phyloP scores from a whole-genome alignment of 208 protist genomes.

The Crithidia bombi region DNA sequence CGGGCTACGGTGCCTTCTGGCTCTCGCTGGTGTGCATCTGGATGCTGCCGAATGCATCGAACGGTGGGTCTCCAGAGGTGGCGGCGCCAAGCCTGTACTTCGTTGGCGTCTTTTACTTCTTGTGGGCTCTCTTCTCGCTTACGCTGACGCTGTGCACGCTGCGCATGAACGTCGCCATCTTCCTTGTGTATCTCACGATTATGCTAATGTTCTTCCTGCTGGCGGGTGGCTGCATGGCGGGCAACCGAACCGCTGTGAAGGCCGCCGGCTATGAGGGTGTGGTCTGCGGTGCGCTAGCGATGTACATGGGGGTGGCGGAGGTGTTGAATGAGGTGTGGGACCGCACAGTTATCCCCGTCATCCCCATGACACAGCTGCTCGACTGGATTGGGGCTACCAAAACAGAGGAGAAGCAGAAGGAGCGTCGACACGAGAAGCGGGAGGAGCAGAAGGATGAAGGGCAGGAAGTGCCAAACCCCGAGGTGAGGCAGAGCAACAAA shows the following conservation, averaged over 20 bases:
- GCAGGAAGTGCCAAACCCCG: not conserved
- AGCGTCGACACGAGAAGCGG: not conserved
- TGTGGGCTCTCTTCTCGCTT: conserved; percentile 21
- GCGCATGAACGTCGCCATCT: conserved; percentile 9
- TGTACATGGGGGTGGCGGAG: conserved; percentile 47
- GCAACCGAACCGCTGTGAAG: conserved; percentile 20
- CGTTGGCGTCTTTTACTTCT: conserved; percentile 11
- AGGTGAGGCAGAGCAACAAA: not conserved
- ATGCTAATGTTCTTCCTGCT: conserved; percentile 20
- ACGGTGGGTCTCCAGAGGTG: not conserved
- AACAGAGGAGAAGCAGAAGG: not conserved
- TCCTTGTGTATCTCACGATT: conserved; percentile 9
- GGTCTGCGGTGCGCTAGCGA: conserved; percentile 36
- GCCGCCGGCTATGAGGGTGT: conserved; percentile 42
- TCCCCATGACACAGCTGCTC: conserved; percentile 19
- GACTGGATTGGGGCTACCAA: conserved; percentile 14
- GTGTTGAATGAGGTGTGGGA: conserved; percentile 47
- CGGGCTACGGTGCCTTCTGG: conserved; percentile 49
- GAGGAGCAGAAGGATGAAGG: not conserved
- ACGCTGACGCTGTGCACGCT: conserved; percentile 21
- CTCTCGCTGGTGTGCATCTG: conserved; percentile 34
- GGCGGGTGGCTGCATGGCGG: conserved; percentile 15
- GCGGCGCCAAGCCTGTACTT: conserved; percentile 7
- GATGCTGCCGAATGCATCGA: conserved; percentile 33
- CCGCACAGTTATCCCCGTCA: conserved; percentile 33